Percentiles rank a stretch among this genome's conserved stretches.
Evolutionary conservation across 2,329 filamentous ascomycete genomes (phyloP).

Genomic region (Aspergillus bombycis): DNA sequence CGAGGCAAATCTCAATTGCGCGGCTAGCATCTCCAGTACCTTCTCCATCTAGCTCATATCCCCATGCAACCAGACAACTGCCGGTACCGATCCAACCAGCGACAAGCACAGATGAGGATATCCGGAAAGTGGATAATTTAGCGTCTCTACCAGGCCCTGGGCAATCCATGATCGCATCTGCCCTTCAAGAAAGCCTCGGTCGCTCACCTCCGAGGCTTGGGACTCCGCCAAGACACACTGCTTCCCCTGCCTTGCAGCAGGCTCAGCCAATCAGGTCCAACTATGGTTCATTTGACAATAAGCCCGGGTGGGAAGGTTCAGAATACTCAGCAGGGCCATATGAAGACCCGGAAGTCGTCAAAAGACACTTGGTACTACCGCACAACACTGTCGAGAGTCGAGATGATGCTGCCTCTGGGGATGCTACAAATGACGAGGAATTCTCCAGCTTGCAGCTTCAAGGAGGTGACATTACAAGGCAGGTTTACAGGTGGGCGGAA

Average conservation of each 20-base stretch:
- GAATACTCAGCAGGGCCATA: slow-evolving; percentile 60
- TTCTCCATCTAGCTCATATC: slow-evolving; percentile 40
- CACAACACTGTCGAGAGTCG: slow-evolving; percentile 43
- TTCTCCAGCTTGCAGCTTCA: slow-evolving; percentile 93
- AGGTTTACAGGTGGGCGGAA: slow-evolving; percentile 96
- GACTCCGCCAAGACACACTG: slow-evolving; percentile 55
- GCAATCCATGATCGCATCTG: slow-evolving; percentile 84
- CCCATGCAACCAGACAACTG: slow-evolving; percentile 41
- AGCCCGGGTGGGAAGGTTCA: slow-evolving; percentile 55
- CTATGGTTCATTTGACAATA: slow-evolving; percentile 83
- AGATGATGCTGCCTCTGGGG: slow-evolving; percentile 34
- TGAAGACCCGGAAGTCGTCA: slow-evolving; percentile 90
- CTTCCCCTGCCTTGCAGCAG: slow-evolving; percentile 60
- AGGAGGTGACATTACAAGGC: slow-evolving; percentile 89
- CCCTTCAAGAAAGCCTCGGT: slow-evolving; percentile 75
- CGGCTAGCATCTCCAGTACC: slow-evolving; percentile 60
- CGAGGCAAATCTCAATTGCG: slow-evolving; percentile 57
- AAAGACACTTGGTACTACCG: slow-evolving; percentile 83
- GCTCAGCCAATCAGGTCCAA: slow-evolving; percentile 65
- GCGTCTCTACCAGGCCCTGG: slow-evolving; percentile 74
- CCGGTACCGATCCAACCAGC: slow-evolving; percentile 45
- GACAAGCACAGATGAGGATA: slow-evolving; percentile 59
- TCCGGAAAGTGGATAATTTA: slow-evolving; percentile 62
- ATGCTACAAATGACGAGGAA: slow-evolving; percentile 65
- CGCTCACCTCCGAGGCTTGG: slow-evolving; percentile 46